Conservation (phyloP, 805 yeast species). For the Metschnikowia sp. region DNA sequence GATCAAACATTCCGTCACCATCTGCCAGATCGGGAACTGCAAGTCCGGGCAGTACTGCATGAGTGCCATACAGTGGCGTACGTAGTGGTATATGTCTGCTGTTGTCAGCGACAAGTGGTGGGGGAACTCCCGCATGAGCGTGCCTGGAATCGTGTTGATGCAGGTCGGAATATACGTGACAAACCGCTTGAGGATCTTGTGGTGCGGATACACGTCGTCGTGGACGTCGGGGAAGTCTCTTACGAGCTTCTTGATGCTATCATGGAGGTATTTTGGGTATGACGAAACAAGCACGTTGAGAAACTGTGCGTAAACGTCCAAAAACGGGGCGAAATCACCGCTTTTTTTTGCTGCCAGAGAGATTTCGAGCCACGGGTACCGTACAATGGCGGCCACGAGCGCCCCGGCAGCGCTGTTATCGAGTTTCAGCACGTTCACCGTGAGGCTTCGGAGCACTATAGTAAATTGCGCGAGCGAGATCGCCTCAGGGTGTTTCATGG, state of each 20-base stretch:
- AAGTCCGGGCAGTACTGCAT: slow-evolving; percentile 74
- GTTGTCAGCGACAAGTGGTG: slow-evolving; percentile 64
- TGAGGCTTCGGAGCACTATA: slow-evolving; percentile 54
- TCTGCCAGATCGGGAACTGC: slow-evolving; percentile 71
- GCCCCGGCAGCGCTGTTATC: slow-evolving; percentile 52
- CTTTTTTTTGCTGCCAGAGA: slow-evolving; percentile 21
- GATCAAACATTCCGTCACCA: slow-evolving; percentile 74
- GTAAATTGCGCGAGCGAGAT: slow-evolving; percentile 51
- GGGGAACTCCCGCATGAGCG: slow-evolving; percentile 66
- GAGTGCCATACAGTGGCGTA: slow-evolving; percentile 57
- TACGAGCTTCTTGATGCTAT: slow-evolving; percentile 69
- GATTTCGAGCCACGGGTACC: slow-evolving; percentile 59
- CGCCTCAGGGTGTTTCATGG: slow-evolving; percentile 50
- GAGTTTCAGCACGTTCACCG: slow-evolving; percentile 63
- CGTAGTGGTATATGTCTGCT: slow-evolving; percentile 55
- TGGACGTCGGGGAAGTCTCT: slow-evolving; percentile 46
- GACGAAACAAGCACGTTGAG: slow-evolving; percentile 76
- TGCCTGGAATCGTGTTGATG: slow-evolving; percentile 56
- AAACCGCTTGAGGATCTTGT: slow-evolving; percentile 61
- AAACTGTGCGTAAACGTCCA: slow-evolving; percentile 63
- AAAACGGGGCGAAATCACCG: slow-evolving; percentile 28
- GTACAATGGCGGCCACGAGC: slow-evolving; percentile 60
- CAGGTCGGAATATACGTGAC: slow-evolving; percentile 80
- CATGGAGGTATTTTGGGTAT: slow-evolving; percentile 86
- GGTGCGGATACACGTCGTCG: slow-evolving; percentile 38